Percentiles rank a stretch among this genome's conserved stretches.
phyloP scores from a whole-genome alignment of 192 early-diverging fungal genomes.

The Podila epigama region DNA sequence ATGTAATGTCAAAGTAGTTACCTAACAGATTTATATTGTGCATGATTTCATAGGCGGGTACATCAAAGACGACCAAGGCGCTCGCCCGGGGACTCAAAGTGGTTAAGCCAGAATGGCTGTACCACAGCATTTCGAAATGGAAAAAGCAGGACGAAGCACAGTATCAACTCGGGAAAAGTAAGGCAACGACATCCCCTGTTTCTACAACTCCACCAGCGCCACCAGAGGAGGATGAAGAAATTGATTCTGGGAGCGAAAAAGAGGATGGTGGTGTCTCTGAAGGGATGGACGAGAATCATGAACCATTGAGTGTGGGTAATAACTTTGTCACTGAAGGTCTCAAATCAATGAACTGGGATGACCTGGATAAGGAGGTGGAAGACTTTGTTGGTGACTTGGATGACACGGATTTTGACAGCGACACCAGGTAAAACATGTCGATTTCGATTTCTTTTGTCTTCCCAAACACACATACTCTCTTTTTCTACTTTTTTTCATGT shows the following conservation, averaged over 20 bases:
- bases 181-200: constrained; percentile 3
- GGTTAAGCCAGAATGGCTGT: constrained; percentile 73
- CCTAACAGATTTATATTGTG: not conserved
- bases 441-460: constrained; percentile 13
- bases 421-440: constrained; percentile 48
- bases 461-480: constrained; percentile 7
- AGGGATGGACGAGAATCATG: constrained; percentile 51
- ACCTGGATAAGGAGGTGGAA: constrained; percentile 62
- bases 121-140: constrained; percentile 78
- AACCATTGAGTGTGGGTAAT: not conserved
- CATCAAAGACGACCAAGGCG: constrained; percentile 80
- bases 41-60: constrained; percentile 59
- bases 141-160: constrained; percentile 68
- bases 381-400: constrained; percentile 62
- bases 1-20: not conserved
- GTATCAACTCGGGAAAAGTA: constrained; percentile 57
- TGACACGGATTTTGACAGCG: constrained; percentile 61
- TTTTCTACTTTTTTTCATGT: constrained; percentile 30
- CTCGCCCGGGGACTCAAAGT: constrained; percentile 50
- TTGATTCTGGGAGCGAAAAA: constrained; percentile 53
- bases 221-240: constrained; percentile 50
- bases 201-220: constrained; percentile 32
- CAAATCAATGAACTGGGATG: constrained; percentile 49
- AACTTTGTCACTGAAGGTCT: constrained; percentile 24
- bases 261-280: constrained; percentile 55